These are phyloP conservation scores for Xylaria scruposa DNA, from an alignment of 495 filamentous ascomycete species.

Conservation along the genomic window DNA sequence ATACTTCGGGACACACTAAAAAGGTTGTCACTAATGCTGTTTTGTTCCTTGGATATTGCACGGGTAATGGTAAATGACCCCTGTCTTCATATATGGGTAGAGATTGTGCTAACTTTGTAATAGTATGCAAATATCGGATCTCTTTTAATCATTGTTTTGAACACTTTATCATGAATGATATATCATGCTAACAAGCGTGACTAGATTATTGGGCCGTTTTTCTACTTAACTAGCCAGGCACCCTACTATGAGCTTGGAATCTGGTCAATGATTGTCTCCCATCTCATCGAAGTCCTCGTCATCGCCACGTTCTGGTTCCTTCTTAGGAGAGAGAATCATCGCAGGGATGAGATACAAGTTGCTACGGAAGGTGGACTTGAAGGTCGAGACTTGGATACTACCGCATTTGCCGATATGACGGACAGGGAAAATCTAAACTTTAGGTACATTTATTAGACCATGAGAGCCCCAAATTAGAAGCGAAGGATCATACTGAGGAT, in stretches of 20 bases:
- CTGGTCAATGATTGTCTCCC: slow-evolving; percentile 68
- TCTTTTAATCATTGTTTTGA: slow-evolving; percentile 28
- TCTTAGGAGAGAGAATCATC: slow-evolving; percentile 62
- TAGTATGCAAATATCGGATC: slow-evolving; percentile 29
- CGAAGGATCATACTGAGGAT: background rate
- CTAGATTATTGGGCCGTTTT: slow-evolving; percentile 63
- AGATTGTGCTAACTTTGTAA: slow-evolving; percentile 11
- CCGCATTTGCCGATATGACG: slow-evolving; percentile 67
- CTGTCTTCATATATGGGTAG: background rate
- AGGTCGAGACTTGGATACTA: slow-evolving; percentile 56
- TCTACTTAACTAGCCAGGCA: slow-evolving; percentile 64
- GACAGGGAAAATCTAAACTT: slow-evolving; percentile 66
- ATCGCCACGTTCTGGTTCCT: slow-evolving; percentile 55
- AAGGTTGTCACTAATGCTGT: slow-evolving; percentile 67
- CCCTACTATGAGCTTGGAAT: slow-evolving; percentile 65
- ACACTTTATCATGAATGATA: too few species aligned
- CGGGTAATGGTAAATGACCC: slow-evolving; percentile 29
- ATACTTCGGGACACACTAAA: slow-evolving; percentile 61
- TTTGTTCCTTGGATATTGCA: slow-evolving; percentile 55
- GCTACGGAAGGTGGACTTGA: slow-evolving; percentile 52
- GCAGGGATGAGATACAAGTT: slow-evolving; percentile 50
- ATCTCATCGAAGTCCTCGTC: slow-evolving; percentile 59
- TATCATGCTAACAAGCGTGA: slow-evolving; percentile 5
- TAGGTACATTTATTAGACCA: slow-evolving; percentile 39
- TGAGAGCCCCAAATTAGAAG: background rate